These are phyloP conservation scores for Enteropsectra breve DNA, from an alignment of 371 early-diverging fungal species.

Conservation along the genomic window DNA sequence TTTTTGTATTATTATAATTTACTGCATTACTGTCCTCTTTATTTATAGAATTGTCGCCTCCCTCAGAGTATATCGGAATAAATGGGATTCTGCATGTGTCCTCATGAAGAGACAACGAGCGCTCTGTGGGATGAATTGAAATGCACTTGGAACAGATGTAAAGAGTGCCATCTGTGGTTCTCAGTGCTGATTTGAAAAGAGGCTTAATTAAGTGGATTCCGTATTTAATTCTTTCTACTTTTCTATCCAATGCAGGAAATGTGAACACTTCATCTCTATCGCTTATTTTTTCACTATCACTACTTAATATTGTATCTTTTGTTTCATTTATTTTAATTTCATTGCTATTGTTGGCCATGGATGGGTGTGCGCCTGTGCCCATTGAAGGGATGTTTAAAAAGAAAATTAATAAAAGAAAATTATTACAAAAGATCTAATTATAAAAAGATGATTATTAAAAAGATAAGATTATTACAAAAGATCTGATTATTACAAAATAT, in stretches of 20 bases:
- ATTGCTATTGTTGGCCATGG: not conserved
- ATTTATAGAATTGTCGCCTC: not conserved
- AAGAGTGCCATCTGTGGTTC: not conserved
- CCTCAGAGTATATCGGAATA: conserved; percentile 9
- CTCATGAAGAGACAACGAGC: conserved; percentile 1
- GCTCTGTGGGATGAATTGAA: not conserved
- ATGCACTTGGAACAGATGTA: conserved; percentile 25
- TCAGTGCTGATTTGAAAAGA: not conserved
- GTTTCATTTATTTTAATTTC: too few relatives aligned
- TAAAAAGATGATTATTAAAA: too few relatives aligned
- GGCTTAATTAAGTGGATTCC: conserved; percentile 10
- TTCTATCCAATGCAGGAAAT: conserved; percentile 5
- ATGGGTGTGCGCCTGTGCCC: not conserved
- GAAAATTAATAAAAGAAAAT: too few relatives aligned
- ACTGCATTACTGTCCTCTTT: not conserved
- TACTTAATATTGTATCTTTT: too few relatives aligned
- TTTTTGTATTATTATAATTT: conserved; percentile 5
- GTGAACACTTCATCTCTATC: too few relatives aligned
- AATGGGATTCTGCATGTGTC: conserved; percentile 1
- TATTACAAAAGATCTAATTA: too few relatives aligned
- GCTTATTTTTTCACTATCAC: too few relatives aligned
- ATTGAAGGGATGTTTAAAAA: not conserved
- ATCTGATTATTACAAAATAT: too few relatives aligned
- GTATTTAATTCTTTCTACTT: conserved; percentile 15
- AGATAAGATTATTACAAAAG: too few relatives aligned